Evolutionary conservation across 768 basidiomycete species (phyloP).

Genomic region (Leccinum aurantiacum): DNA sequence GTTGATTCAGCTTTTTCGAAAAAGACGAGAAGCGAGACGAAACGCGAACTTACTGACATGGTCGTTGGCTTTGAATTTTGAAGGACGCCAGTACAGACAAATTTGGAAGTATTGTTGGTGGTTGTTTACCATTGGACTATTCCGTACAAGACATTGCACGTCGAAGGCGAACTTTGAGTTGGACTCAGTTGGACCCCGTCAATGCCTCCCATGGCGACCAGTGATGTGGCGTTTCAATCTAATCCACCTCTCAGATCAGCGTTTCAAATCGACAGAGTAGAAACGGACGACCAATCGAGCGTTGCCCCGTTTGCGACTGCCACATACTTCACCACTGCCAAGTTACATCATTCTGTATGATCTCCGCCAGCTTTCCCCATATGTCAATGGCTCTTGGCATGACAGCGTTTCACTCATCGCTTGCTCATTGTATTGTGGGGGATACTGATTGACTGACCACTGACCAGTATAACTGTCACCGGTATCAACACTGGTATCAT

Average conservation of each 20-base stretch:
- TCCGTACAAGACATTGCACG: no score
- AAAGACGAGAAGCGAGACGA: neutral
- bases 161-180: no score
- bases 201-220: neutral
- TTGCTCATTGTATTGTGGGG: neutral
- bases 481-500: no score
- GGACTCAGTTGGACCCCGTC: neutral
- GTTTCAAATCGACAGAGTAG: neutral
- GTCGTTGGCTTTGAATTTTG: slow-evolving; percentile 17
- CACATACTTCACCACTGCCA: neutral
- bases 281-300: neutral
- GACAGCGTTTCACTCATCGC: neutral
- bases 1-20: neutral
- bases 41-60: slow-evolving; percentile 28
- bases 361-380: neutral
- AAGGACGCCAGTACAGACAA: slow-evolving; percentile 12
- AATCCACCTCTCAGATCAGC: neutral
- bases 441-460: neutral
- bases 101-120: slow-evolving; percentile 26
- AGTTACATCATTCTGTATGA: neutral
- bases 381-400: neutral
- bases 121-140: slow-evolving; percentile 3
- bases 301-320: neutral
- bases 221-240: neutral
- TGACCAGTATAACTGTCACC: neutral